Conservation (phyloP, 306 rosid genomes). For the Castanea mollissima region DNA sequence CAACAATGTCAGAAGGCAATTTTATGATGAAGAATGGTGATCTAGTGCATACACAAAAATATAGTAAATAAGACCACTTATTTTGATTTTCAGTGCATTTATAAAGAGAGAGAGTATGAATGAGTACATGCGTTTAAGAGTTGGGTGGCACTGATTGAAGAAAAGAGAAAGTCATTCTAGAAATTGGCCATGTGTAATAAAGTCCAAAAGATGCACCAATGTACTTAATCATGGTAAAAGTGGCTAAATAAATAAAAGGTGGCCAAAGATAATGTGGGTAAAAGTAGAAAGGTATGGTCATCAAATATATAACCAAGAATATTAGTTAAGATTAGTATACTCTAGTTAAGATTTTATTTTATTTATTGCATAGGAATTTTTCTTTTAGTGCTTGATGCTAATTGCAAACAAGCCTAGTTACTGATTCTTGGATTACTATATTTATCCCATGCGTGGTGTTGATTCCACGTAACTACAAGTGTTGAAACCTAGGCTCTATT, state of each 20-base stretch:
- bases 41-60: background rate
- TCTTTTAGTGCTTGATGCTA: too few species aligned
- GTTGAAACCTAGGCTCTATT: too few species aligned
- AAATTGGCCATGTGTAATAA: background rate
- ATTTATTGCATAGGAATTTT: too few species aligned
- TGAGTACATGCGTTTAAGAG: too few species aligned
- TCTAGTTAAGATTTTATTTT: too few species aligned
- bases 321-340: too few species aligned
- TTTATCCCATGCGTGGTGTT: too few species aligned
- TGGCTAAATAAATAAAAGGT: background rate
- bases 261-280: background rate
- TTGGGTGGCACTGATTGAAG: too few species aligned
- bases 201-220: background rate
- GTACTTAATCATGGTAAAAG: background rate
- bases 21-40: slow-evolving; percentile 21
- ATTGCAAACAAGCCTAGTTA: too few species aligned
- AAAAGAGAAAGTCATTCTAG: background rate
- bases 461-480: too few species aligned
- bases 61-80: background rate
- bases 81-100: background rate
- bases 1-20: slow-evolving; percentile 19
- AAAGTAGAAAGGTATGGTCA: background rate
- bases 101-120: too few species aligned
- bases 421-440: too few species aligned
- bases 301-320: background rate